Evolutionary conservation across 805 yeast genomes (phyloP), one percentile per base, ranked within the genome.

Genomic region (Starmerella vaccinii): DNA sequence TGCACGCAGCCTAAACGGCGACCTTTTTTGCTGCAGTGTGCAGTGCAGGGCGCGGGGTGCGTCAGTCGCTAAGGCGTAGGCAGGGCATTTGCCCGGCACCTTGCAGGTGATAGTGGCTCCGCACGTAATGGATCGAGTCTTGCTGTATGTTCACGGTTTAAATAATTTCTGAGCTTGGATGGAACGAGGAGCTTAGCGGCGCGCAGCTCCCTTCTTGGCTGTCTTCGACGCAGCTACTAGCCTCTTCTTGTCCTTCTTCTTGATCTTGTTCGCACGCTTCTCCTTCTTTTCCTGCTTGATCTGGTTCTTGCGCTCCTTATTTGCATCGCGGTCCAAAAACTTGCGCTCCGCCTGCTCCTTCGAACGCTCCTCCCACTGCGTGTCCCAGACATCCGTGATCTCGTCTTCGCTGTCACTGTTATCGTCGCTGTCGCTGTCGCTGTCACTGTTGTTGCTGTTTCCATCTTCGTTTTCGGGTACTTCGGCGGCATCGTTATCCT

Each of bases 201-300:
- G 32, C 24, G 34, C 24, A n/a, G n/a, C n/a, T 24, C 42, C 46
- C 34, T 61, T 49, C 23, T 50, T 56, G n/a, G 55, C 57, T 12
- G 47, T 46, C 34, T 61, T 60, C 15, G 78, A 71, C 58, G 78
- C 77, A 57, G 77, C 81, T 10, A 84, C 75, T 33, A 84, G 67
- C 66, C 82, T 82, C 73, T 86, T 86, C 70, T 86, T 86, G 29
- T 82, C 67, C 65, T 81, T 83, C 64, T 87, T 87, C 65, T 86
- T 86, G 76, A 87, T 79, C 64, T 87, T 87, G 6, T 77, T 79
- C 61, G 83, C 79, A 50, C 95, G 74, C 68, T 82, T 84, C 60
- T 85, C 95, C 59, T 80, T 78, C 46, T 83, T 81, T 9, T 78
- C 82, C 37, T 80, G 87, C 61, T 84, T 87, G n/a, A 82, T 81